Percentiles rank a stretch among this genome's conserved stretches.
Conservation (phyloP, 2,329 filamentous ascomycete genomes). For the Fusarium burgessii region DNA sequence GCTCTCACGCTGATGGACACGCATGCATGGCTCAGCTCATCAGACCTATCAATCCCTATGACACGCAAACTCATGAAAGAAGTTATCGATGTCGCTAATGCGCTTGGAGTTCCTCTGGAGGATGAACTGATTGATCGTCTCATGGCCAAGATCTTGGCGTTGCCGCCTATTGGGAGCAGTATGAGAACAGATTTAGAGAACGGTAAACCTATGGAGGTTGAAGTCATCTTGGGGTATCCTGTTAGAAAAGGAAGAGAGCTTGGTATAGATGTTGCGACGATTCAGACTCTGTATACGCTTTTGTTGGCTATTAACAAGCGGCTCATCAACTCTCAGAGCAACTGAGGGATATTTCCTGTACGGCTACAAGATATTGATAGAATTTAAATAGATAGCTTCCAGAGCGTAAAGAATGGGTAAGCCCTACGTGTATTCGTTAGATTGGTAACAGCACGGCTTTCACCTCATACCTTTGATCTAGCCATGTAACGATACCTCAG, state of each 20-base stretch:
- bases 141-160: slow-evolving; percentile 59
- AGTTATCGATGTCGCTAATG: slow-evolving; percentile 67
- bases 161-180: slow-evolving; percentile 59
- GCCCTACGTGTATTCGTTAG: too few species aligned
- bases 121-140: slow-evolving; percentile 61
- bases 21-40: slow-evolving; percentile 61
- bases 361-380: too few species aligned
- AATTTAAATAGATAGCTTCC: too few species aligned
- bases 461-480: neutral
- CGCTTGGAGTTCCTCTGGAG: slow-evolving; percentile 61
- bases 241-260: slow-evolving; percentile 65
- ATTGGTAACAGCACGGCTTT: neutral
- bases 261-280: slow-evolving; percentile 65
- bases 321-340: neutral
- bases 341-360: rapidly evolving
- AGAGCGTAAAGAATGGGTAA: too few species aligned
- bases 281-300: slow-evolving; percentile 56
- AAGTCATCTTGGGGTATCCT: slow-evolving; percentile 72
- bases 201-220: slow-evolving; percentile 70
- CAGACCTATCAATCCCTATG: slow-evolving; percentile 58
- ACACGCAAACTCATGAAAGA: slow-evolving; percentile 66
- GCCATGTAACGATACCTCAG: neutral
- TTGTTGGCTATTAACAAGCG: slow-evolving; percentile 50
- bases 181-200: slow-evolving; percentile 71
- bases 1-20: slow-evolving; percentile 67